A percentile compares a stretch with the other conserved stretches of the same genome.
phyloP scores from a whole-genome alignment of 75 land plant species.

The Pinus taeda region DNA sequence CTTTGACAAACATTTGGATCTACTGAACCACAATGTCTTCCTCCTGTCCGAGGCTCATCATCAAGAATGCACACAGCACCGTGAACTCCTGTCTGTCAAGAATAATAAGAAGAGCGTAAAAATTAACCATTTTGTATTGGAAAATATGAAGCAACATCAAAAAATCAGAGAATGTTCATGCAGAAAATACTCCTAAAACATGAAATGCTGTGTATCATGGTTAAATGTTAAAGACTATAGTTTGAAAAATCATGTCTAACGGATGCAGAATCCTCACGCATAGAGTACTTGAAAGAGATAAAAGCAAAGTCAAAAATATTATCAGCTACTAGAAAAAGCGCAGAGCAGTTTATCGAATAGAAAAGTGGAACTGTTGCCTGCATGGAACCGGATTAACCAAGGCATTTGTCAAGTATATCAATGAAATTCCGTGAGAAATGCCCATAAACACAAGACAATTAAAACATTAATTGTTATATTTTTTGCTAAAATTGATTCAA shows the following conservation, averaged over 20 bases:
- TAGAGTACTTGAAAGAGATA: neutral
- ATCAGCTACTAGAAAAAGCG: neutral
- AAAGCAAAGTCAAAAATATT: neutral
- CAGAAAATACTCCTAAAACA: neutral
- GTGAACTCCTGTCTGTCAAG: conserved; percentile 71
- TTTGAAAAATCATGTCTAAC: too few species aligned
- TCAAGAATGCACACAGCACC: conserved; percentile 96
- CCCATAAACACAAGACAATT: too few species aligned
- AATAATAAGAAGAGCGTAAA: neutral
- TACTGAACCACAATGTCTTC: conserved; percentile 79
- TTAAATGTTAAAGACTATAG: neutral
- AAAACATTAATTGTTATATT: too few species aligned
- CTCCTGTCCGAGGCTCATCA: conserved; percentile 85
- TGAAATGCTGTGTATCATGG: neutral
- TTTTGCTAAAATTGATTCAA: too few species aligned
- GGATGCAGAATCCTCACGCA: too few species aligned
- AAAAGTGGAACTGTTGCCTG: neutral
- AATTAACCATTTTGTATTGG: neutral
- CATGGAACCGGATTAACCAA: neutral
- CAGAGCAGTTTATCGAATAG: neutral
- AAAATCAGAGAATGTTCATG: neutral
- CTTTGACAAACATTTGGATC: conserved; percentile 76
- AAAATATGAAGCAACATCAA: neutral
- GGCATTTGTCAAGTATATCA: too few species aligned
- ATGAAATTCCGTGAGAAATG: too few species aligned